Evolutionary conservation across 2,329 filamentous ascomycete genomes (phyloP).

Genomic region (Penicillium capsulatum): DNA sequence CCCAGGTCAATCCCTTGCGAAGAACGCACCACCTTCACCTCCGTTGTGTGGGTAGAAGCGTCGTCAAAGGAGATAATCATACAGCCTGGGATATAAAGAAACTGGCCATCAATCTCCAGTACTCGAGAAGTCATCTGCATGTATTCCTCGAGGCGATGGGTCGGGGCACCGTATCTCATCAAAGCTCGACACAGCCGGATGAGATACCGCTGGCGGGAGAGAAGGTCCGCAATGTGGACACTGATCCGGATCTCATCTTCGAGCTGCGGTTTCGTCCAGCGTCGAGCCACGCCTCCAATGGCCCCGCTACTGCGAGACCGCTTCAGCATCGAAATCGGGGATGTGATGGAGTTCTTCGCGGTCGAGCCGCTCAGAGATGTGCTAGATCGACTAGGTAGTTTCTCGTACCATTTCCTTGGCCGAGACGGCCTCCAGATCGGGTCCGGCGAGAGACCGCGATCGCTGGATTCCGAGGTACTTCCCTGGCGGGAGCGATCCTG

Average conservation of each 20-base stretch:
- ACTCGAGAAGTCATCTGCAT: slow-evolving; percentile 87
- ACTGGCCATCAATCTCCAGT: slow-evolving; percentile 82
- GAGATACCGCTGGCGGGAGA: slow-evolving; percentile 77
- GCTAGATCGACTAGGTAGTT: slow-evolving; percentile 34
- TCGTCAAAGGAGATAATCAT: slow-evolving; percentile 89
- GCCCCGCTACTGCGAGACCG: slow-evolving; percentile 37
- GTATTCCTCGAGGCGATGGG: slow-evolving; percentile 84
- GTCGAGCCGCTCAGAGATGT: slow-evolving; percentile 32
- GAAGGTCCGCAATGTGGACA: slow-evolving; percentile 61
- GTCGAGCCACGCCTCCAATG: slow-evolving; percentile 21
- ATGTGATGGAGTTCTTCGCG: slow-evolving; percentile 22
- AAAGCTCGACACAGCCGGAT: slow-evolving; percentile 78
- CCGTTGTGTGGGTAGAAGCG: slow-evolving; percentile 43
- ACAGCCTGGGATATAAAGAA: slow-evolving; percentile 82
- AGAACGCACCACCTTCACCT: slow-evolving; percentile 44
- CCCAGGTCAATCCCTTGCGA: slow-evolving; percentile 43
- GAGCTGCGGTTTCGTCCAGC: slow-evolving; percentile 15
- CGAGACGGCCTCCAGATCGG: slow-evolving; percentile 28
- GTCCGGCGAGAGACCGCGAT: slow-evolving; percentile 32
- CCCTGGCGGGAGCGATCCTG: slow-evolving; percentile 26
- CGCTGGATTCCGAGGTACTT: slow-evolving; percentile 31
- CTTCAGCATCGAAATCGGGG: slow-evolving; percentile 31
- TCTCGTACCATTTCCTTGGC: slow-evolving; percentile 41
- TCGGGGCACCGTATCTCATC: slow-evolving; percentile 87
- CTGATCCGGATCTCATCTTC: slow-evolving; percentile 56